Evolutionary conservation across 1,284 basidiomycete species (phyloP).

Genomic region (Puccinia horiana): DNA sequence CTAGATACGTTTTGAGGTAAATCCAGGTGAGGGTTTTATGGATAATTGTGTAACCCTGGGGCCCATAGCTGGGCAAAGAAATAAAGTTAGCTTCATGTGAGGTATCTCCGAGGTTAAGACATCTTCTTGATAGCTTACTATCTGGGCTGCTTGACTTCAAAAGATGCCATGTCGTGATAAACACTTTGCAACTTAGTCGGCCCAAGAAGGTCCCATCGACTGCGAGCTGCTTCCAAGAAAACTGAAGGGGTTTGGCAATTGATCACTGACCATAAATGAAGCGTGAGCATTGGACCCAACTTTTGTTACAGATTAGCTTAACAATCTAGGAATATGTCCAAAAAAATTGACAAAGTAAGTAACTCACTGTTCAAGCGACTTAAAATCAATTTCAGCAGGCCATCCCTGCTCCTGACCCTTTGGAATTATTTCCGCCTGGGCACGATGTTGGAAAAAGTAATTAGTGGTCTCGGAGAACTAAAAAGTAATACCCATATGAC

Average conservation of each 20-base stretch:
- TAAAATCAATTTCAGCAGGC: constrained; percentile 5
- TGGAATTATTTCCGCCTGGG: background rate
- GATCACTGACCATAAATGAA: no score
- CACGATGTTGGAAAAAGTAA: background rate
- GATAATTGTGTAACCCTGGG: background rate
- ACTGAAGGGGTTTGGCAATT: background rate
- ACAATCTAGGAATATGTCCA: no score
- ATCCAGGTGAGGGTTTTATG: background rate
- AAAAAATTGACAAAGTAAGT: background rate
- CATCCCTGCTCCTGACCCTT: background rate
- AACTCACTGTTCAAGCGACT: background rate
- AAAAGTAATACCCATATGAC: no score
- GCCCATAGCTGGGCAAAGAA: background rate
- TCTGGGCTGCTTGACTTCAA: constrained; percentile 9
- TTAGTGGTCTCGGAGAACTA: no score
- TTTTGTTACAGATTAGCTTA: no score
- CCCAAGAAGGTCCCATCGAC: background rate
- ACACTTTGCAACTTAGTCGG: background rate
- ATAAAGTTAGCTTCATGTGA: background rate
- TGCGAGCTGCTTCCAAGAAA: background rate
- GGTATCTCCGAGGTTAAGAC: background rate
- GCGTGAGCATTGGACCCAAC: no score
- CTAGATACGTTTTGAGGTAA: background rate
- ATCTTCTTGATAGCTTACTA: background rate
- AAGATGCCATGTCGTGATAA: background rate